Base-by-base conservation (phyloP, 2,329 filamentous ascomycete genomes). In the Drechslerella dactyloides region DNA sequence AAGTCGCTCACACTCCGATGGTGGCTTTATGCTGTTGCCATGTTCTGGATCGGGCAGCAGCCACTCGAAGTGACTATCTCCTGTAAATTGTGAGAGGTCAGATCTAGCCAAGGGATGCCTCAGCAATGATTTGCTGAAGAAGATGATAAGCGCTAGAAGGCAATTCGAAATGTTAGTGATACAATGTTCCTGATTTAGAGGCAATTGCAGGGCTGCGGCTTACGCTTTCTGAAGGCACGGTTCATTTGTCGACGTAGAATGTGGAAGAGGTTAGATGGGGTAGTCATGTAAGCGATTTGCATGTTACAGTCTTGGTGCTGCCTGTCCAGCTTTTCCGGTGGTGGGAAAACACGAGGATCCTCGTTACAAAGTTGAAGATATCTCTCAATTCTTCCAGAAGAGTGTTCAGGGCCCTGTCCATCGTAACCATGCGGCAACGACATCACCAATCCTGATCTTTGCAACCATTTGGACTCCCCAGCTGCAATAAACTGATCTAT, bases 261-360 rank as follows among this genome's bases (percentile, higher is more conserved):
- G 82, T 99, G 94, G 89, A 99, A 99, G 80, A 96, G 81, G 82
- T 99, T 99, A 75, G 93, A 86, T 27, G 94, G 94, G 52, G 89
- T 90, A n/a, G 94, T 99, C 87, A 96, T 93, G 84, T 94, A 96
- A 63, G 89, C 92, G 80, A 99, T 90, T 83, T 99, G 94, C 88
- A 99, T 96, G 84, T 99, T 99, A 85, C 92, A 96, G 83, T 99
- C 94, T 83, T 99, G 94, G 84, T 99, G 94, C 82, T 97, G 94
- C 76, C 94, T 91, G 62, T 96, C 89, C 73, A 97, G 87, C 84
- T 94, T 97, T 75, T 96, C 92, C 33, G 86, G 84, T 1, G 87
- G 85, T 59, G 94, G 94, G 88, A 92, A 99, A 77, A 94, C 86
- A 74, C 94, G 90, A 64, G 94, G 93, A 79, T 99, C 94, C 81